Evolutionary conservation across 106 monocot genomes (phyloP).

Genomic region (Phalaenopsis equestris): DNA sequence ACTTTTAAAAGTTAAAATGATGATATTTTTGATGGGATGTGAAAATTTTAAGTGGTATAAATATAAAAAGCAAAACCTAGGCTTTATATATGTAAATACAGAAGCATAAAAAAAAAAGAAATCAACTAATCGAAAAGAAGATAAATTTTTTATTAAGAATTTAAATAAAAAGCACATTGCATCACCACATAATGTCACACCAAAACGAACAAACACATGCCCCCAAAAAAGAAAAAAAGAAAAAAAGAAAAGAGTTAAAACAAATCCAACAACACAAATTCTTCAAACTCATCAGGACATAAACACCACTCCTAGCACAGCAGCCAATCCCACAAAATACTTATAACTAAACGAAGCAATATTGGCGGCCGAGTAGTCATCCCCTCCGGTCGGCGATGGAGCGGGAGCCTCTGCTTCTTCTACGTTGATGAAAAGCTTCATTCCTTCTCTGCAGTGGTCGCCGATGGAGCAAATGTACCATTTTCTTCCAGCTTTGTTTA

Average conservation of each 20-base stretch:
- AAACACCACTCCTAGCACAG: not conserved
- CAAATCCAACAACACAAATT: not conserved
- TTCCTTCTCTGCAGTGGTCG: not conserved
- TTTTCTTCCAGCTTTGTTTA: constrained; percentile 3
- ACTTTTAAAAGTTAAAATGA: too few relatives aligned
- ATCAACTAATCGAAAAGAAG: too few relatives aligned
- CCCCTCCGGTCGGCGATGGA: not conserved
- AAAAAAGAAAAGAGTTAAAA: not conserved
- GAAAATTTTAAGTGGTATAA: too few relatives aligned
- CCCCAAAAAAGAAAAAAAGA: too few relatives aligned
- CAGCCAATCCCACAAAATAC: not conserved
- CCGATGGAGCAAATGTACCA: not conserved
- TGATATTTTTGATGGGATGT: too few relatives aligned
- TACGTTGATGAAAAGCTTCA: not conserved
- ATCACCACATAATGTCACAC: too few relatives aligned
- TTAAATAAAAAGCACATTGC: too few relatives aligned
- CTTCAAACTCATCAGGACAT: not conserved
- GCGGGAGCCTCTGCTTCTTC: not conserved
- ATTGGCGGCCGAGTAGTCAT: not conserved
- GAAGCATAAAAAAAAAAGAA: too few relatives aligned
- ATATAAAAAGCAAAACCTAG: too few relatives aligned
- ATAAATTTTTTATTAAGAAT: too few relatives aligned
- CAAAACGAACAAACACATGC: too few relatives aligned
- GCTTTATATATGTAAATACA: too few relatives aligned
- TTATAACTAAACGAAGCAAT: not conserved